Evolutionary conservation across 1,284 basidiomycete species (phyloP).

Genomic region (Boletus holoroseus): DNA sequence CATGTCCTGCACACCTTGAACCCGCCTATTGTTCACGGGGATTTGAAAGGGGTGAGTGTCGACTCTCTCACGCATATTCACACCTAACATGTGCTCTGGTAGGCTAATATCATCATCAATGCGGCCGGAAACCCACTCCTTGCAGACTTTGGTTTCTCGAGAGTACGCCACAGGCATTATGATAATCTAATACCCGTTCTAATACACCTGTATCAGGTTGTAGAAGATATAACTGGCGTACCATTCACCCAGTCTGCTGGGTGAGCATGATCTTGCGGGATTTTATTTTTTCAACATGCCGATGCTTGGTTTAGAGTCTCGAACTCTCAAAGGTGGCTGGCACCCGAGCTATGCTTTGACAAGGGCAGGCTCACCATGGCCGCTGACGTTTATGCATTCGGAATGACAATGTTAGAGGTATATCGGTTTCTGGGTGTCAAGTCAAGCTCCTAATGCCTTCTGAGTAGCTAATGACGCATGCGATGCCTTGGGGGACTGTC

Average conservation of each 20-base stretch:
- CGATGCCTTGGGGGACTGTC: conserved; percentile 44
- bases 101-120: conserved; percentile 52
- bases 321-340: conserved; percentile 46
- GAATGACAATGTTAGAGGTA: conserved; percentile 54
- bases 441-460: not conserved
- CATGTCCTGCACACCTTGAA: conserved; percentile 45
- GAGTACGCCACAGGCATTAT: conserved; percentile 29
- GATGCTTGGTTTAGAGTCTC: conserved; percentile 23
- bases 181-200: not conserved
- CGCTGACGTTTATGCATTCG: conserved; percentile 51
- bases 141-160: conserved; percentile 55
- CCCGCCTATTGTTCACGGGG: conserved; percentile 50
- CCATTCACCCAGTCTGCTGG: conserved; percentile 51
- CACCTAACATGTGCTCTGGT: conserved; percentile 8
- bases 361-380: conserved; percentile 43
- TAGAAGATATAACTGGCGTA: conserved; percentile 49
- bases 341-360: conserved; percentile 51
- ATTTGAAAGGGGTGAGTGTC: conserved; percentile 45
- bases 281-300: not conserved
- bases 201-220: conserved; percentile 35
- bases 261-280: conserved; percentile 13
- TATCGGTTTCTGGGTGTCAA: not conserved
- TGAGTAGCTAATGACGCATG: conserved; percentile 45
- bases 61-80: not conserved
- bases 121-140: conserved; percentile 44